Evolutionary conservation across 1,284 basidiomycete species (phyloP).

Genomic region (Entoloma clypeatum): DNA sequence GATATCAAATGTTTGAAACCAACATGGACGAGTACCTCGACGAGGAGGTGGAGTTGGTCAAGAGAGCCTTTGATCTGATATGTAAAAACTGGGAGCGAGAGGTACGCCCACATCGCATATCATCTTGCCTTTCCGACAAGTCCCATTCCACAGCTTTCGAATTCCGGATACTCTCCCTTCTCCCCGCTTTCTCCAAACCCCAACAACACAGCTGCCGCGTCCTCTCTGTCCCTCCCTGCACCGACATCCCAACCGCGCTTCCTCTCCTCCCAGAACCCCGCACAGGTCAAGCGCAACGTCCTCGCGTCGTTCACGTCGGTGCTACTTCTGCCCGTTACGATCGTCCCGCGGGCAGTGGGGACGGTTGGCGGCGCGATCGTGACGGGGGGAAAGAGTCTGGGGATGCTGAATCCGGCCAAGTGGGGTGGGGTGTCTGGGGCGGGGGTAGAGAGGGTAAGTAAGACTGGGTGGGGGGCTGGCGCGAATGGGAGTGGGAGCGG

Average conservation of each 20-base stretch:
- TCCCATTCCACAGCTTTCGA: slow-evolving; percentile 7
- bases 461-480: slow-evolving; percentile 14
- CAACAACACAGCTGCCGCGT: slow-evolving; percentile 11
- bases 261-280: slow-evolving; percentile 83
- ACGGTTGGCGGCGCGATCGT: slow-evolving; percentile 75
- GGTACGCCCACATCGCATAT: slow-evolving; percentile 33
- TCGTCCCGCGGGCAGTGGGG: slow-evolving; percentile 85
- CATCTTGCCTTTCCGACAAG: background rate
- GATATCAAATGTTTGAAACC: slow-evolving; percentile 89
- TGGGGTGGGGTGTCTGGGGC: slow-evolving; percentile 48
- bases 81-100: slow-evolving; percentile 79
- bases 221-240: slow-evolving; percentile 15
- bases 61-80: slow-evolving; percentile 68
- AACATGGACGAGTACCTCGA: slow-evolving; percentile 97
- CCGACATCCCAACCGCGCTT: slow-evolving; percentile 46
- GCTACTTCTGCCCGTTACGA: slow-evolving; percentile 90
- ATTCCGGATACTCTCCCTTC: slow-evolving; percentile 6
- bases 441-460: slow-evolving; percentile 11
- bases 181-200: slow-evolving; percentile 1
- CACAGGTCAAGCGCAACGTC: slow-evolving; percentile 89
- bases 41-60: slow-evolving; percentile 86
- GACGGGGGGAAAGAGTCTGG: slow-evolving; percentile 72
- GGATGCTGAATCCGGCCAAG: slow-evolving; percentile 83
- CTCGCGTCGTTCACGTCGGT: slow-evolving; percentile 89
- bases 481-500: slow-evolving; percentile 13